phyloP scores from a whole-genome alignment of 345 rosid species.

The Cardiospermum halicacabum region DNA sequence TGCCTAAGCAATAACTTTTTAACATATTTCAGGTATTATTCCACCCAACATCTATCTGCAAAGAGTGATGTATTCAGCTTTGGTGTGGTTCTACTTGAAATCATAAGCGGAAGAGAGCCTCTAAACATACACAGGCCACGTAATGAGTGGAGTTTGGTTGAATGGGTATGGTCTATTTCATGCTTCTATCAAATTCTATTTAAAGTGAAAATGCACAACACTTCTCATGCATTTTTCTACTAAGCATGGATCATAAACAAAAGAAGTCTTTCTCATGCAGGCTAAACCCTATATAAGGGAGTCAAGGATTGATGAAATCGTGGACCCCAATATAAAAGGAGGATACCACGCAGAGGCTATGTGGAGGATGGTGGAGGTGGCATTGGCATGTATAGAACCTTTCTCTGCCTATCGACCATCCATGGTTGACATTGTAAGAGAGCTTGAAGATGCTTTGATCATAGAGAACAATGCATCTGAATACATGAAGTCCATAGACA shows the following conservation, averaged over 20 bases:
- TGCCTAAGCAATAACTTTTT: not conserved
- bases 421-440: conserved; percentile 62
- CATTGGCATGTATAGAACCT: conserved; percentile 59
- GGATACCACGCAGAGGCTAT: conserved; percentile 70
- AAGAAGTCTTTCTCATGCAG: conserved; percentile 27
- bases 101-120: conserved; percentile 63
- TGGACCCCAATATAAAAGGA: conserved; percentile 60
- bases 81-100: conserved; percentile 67
- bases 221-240: not conserved
- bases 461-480: conserved; percentile 79
- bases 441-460: conserved; percentile 65
- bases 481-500: conserved; percentile 70
- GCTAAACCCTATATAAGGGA: conserved; percentile 61
- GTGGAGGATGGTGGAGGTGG: conserved; percentile 79
- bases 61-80: conserved; percentile 75
- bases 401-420: conserved; percentile 53
- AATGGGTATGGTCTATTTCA: conserved; percentile 47
- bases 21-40: conserved; percentile 46
- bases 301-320: conserved; percentile 64
- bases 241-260: not conserved
- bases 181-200: not conserved
- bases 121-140: conserved; percentile 60
- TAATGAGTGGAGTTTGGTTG: conserved; percentile 70
- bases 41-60: conserved; percentile 60
- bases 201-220: no score